Evolutionary conservation across 139 green algal genomes (phyloP).

Genomic region (Chlamydomonas incerta): DNA sequence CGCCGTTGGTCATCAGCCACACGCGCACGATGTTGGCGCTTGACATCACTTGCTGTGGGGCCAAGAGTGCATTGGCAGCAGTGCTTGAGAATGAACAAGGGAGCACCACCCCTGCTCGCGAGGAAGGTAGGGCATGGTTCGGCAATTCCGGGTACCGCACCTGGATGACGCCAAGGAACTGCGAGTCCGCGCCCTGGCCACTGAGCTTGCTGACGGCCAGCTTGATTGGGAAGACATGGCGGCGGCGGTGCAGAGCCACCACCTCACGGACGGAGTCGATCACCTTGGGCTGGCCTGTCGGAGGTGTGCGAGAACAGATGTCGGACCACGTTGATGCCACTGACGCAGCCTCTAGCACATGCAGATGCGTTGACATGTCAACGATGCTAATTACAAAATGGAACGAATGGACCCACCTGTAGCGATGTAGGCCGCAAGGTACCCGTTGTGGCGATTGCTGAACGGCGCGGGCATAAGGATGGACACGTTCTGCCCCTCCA

Average conservation of each 20-base stretch:
- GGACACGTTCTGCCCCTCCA: conserved; percentile 61
- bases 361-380: too few relatives aligned
- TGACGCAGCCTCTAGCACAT: too few relatives aligned
- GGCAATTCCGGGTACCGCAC: too few relatives aligned
- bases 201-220: conserved; percentile 18
- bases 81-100: too few relatives aligned
- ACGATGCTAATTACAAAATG: too few relatives aligned
- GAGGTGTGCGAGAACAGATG: too few relatives aligned
- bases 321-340: too few relatives aligned
- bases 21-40: too few relatives aligned
- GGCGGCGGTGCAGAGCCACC: conserved; percentile 55
- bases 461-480: conserved; percentile 63
- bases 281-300: conserved; percentile 29
- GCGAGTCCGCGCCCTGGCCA: background rate
- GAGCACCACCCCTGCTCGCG: too few relatives aligned
- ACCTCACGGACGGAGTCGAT: conserved; percentile 47
- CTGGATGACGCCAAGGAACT: conserved; percentile 14
- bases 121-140: too few relatives aligned
- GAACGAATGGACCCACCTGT: conserved; percentile 49
- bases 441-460: conserved; percentile 54
- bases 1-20: conserved; percentile 28
- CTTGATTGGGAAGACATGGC: conserved; percentile 40
- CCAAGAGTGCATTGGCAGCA: too few relatives aligned
- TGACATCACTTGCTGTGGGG: too few relatives aligned
- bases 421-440: conserved; percentile 54